A percentile compares a stretch with the other conserved stretches of the same genome.
phyloP scores from a whole-genome alignment of 495 filamentous ascomycete genomes.

The Hypoxylon crocopeplum region DNA sequence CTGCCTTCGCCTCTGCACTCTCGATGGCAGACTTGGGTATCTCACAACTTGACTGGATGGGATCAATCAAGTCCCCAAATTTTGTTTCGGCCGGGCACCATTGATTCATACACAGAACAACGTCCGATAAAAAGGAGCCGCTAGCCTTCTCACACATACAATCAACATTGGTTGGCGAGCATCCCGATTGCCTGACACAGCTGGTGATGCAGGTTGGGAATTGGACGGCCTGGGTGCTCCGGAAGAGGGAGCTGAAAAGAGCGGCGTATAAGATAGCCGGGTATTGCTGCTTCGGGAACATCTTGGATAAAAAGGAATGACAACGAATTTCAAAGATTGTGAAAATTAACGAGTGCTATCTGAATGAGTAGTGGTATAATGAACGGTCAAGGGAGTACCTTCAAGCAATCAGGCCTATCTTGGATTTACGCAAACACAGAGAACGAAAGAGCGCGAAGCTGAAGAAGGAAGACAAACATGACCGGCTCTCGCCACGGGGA shows the following conservation, averaged over 20 bases:
- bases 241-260: conserved; percentile 37
- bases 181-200: conserved; percentile 45
- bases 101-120: conserved; percentile 46
- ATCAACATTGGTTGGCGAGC: conserved; percentile 37
- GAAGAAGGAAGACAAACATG: conserved; percentile 9
- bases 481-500: conserved; percentile 15
- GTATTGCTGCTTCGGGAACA: conserved; percentile 37
- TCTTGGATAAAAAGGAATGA: conserved; percentile 11
- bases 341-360: conserved; percentile 3
- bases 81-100: conserved; percentile 41
- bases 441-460: conserved; percentile 32
- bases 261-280: conserved; percentile 31
- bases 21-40: conserved; percentile 34
- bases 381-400: conserved; percentile 20
- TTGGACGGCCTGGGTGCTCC: conserved; percentile 23
- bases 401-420: conserved; percentile 10
- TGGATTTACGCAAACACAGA: neutral
- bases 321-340: neutral
- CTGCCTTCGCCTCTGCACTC: conserved; percentile 31
- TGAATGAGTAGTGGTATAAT: conserved; percentile 11
- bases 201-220: conserved; percentile 41
- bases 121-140: conserved; percentile 41
- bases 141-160: conserved; percentile 47
- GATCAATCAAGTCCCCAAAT: conserved; percentile 36
- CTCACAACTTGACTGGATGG: conserved; percentile 41